These are phyloP conservation scores for Nakazawaea wyomingensis DNA, from an alignment of 805 yeast genomes.

Conservation along the genomic window DNA sequence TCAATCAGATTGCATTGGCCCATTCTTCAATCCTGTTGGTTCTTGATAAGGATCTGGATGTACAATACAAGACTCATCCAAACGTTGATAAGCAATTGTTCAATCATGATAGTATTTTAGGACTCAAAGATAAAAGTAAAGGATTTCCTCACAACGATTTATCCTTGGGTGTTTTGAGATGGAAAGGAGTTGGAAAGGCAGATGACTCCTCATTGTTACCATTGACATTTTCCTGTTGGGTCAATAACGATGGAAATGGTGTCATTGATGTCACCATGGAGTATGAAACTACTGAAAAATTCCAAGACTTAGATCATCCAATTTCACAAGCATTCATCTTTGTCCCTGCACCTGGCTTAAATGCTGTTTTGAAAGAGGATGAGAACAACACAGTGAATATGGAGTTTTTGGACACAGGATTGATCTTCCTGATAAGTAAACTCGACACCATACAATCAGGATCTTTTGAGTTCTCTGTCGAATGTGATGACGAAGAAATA, in stretches of 20 bases:
- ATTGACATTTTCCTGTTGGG: constrained; percentile 79
- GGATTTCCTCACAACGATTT: constrained; percentile 91
- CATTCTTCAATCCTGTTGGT: constrained; percentile 57
- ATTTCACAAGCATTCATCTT: constrained; percentile 49
- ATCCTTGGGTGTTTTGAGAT: constrained; percentile 85
- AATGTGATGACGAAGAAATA: constrained; percentile 71
- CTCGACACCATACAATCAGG: constrained; percentile 51
- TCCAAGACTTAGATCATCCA: constrained; percentile 32
- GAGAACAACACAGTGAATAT: constrained; percentile 51
- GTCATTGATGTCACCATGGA: constrained; percentile 77
- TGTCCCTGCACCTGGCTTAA: constrained; percentile 64
- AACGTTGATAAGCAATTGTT: constrained; percentile 82
- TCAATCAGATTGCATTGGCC: constrained; percentile 70
- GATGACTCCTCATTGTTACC: constrained; percentile 62
- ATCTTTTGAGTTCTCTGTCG: constrained; percentile 73
- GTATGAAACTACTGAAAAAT: constrained; percentile 61
- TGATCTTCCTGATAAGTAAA: constrained; percentile 56
- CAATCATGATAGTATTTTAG: constrained; percentile 49
- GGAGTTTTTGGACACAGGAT: constrained; percentile 62
- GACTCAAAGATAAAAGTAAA: constrained; percentile 70
- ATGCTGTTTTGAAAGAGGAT: constrained; percentile 46
- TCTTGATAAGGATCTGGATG: constrained; percentile 41
- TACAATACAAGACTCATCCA: constrained; percentile 90
- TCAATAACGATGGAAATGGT: constrained; percentile 55
- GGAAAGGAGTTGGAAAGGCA: constrained; percentile 70